Evolutionary conservation across 2,329 filamentous ascomycete genomes (phyloP), one percentile per base, ranked within the genome.

Genomic region (Botrytis tulipae): DNA sequence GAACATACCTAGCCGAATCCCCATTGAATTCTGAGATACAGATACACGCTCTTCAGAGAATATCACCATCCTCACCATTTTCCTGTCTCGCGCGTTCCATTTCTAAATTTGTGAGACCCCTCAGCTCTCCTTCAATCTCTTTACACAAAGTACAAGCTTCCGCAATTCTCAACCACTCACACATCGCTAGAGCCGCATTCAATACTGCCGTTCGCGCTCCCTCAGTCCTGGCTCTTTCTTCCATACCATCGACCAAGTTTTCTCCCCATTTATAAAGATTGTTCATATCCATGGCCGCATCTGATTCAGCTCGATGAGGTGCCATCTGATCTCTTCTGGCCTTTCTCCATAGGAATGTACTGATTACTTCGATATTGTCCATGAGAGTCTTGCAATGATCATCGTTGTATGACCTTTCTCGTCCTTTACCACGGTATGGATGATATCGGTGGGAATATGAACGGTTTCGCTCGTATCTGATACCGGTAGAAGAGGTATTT

Each of bases 321-420:
- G 75, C 77, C 69, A 78, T 75, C 6, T 42, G 70, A 67, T 78
- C 74, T 10, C 68, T 62, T 12, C 76, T 72, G 25, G 78, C 77
- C 54, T 75, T 76, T n/a, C 73, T 72, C 78, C 78, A 79, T 7
- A 77, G 46, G n/a, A 74, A 57, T 4, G 75, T 78, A 46, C 72
- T 72, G 51, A 78, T 77, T 9, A 29, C 35, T 18, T 74, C 73
- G 44, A 78, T 76, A 46, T 78, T 77, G 61, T 78, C 78, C 76
- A 79, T 79, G 14, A 78, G 70, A 4, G 73, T 76, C 18, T 62
- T 63, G 7, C 48, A 59, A 10, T 46, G 35, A 37, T 59, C 70
- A 10, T 72, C 71, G 25, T 72, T 68, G 20, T 72, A 68, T 35
- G 35, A 54, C 22, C 48, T 57, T 48, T 72, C 51, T 32, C 32